Percentiles rank a stretch among this genome's conserved stretches.
phyloP scores from a whole-genome alignment of 345 rosid species.

The Dovyalis caffra region DNA sequence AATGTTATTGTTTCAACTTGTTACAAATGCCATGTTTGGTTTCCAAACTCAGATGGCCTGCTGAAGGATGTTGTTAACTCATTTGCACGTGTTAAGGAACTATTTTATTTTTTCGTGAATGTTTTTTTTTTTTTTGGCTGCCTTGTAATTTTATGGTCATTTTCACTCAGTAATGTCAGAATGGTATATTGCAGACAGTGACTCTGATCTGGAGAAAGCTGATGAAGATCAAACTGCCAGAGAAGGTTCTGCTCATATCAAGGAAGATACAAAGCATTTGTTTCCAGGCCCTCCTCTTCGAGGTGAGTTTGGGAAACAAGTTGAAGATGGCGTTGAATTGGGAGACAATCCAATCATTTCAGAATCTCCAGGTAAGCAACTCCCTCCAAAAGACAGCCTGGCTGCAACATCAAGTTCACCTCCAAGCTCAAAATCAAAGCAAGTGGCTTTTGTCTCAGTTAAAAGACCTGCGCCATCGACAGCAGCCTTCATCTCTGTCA shows the following conservation, averaged over 20 bases:
- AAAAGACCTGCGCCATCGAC: conserved; percentile 27
- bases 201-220: conserved; percentile 21
- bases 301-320: conserved; percentile 4
- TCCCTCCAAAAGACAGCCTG: conserved; percentile 10
- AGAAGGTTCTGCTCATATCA: conserved; percentile 30
- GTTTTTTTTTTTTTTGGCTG: no score
- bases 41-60: no score
- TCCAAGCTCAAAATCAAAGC: conserved; percentile 22
- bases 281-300: conserved; percentile 9
- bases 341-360: conserved; percentile 15
- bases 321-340: conserved; percentile 20
- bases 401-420: conserved; percentile 16
- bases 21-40: no score
- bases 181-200: conserved; percentile 18
- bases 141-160: no score
- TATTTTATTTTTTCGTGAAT: no score
- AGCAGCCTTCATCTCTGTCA: conserved; percentile 22
- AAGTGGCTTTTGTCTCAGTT: conserved; percentile 44
- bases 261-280: conserved; percentile 8
- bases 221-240: conserved; percentile 5
- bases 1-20: no score
- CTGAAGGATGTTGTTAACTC: no score
- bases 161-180: no score
- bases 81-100: no score
- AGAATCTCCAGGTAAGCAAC: conserved; percentile 6